Evolutionary conservation across 83 land plant genomes (phyloP), one percentile per base, ranked within the genome.

Genomic region (Picea abies): DNA sequence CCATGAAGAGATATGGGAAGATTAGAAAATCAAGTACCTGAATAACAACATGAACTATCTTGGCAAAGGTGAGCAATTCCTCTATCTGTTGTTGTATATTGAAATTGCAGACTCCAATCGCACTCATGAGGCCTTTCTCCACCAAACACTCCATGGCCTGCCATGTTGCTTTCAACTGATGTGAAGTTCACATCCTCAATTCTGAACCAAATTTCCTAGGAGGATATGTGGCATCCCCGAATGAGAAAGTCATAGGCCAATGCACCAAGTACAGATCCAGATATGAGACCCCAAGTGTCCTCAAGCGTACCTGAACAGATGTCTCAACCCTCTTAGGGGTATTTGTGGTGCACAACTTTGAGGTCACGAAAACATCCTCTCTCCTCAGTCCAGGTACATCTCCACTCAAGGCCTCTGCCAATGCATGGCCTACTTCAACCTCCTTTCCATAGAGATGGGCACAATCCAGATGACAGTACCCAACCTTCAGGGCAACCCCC

Each of bases 181-280:
- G 86, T 19, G 82, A 61, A 60, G 84, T 49, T 49, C 11, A 82
- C 25, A n/a, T 65, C 80, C 83, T 83, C 61, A 79, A 76, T 61
- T 90, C 94, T 14, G 69, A 81, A 5, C 85, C 88, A 37, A 82
- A 84, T 65, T 90, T 86, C 22, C 84, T 82, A 41, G 95, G 95
- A 49, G 92, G 95, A 81, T 91, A 93, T 12, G 91, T 93, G 60
- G 95, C 97, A 90, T 93, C 93, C 15, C 90, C 91, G 63, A 94
- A 79, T 3, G 86, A 85, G 4, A 89, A 82, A 80, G 60, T 80
- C 77, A 82, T 89, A 10, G 95, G 91, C 95, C 92, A 92, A 76
- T 94, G 97, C 80, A 93, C 84, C 75, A 94, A 80, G 80, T 88
- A 94, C 37, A 94, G 91, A 86, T 94, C 93, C 63, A 94, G 85